These are phyloP conservation scores for Hypoxylon sp. DNA, from an alignment of 2,329 filamentous ascomycete genomes.

Conservation along the genomic window DNA sequence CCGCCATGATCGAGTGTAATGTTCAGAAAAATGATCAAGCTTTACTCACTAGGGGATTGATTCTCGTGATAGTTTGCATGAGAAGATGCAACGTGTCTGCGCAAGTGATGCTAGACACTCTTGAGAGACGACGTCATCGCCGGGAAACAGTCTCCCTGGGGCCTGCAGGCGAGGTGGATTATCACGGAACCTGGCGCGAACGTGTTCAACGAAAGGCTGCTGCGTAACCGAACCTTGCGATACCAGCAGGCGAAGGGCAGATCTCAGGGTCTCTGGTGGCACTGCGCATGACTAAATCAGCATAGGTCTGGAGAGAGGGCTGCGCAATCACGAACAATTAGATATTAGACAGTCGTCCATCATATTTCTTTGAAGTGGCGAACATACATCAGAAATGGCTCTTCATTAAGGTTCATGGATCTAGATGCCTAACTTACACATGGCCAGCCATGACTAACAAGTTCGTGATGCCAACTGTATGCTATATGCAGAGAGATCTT, in stretches of 20 bases:
- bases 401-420: background rate
- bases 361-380: constrained; percentile 50
- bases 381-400: background rate
- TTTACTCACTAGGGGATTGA: constrained; percentile 50
- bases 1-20: background rate
- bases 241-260: constrained; percentile 51
- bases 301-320: background rate
- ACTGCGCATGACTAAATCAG: constrained; percentile 44
- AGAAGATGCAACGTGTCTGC: constrained; percentile 53
- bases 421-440: constrained; percentile 40
- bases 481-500: background rate
- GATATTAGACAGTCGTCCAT: constrained; percentile 58
- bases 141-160: constrained; percentile 45
- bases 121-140: constrained; percentile 39
- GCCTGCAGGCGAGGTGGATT: constrained; percentile 39
- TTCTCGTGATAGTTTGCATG: constrained; percentile 50
- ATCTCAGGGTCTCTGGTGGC: constrained; percentile 50
- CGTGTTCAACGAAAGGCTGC: constrained; percentile 51
- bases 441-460: constrained; percentile 44
- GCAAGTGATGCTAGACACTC: constrained; percentile 48
- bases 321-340: constrained; percentile 46
- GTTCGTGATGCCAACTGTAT: background rate
- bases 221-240: constrained; percentile 50
- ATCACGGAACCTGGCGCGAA: constrained; percentile 48
- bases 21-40: constrained; percentile 9